Evolutionary conservation across 495 filamentous ascomycete genomes (phyloP), one percentile per base, ranked within the genome.

Genomic region (Aspergillus asperescens): DNA sequence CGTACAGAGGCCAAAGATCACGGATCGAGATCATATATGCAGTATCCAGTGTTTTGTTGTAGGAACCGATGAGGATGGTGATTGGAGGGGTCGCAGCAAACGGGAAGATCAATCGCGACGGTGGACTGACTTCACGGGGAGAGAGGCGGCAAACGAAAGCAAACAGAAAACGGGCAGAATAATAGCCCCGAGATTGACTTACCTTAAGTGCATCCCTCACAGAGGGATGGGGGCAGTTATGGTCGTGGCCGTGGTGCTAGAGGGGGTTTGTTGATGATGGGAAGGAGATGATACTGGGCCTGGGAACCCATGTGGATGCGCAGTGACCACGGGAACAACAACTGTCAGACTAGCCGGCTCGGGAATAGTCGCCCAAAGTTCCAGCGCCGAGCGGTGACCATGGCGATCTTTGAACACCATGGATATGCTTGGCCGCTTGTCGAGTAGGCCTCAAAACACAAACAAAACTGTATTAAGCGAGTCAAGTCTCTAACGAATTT

Each of bases 31-130:
- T 19, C 44, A 32, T 47, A 24, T 34, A 47, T 9, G 29, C 44
- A 47, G 29, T 35, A 24, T 42, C 22, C 18, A 9, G 29, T 22
- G 5, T 16, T n/a, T n/a, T 28, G 25, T 23, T 44, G 16, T 46
- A 59, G 56, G 49, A 60, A 61, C 63, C 59, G 20, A 19, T 16
- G 59, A 31, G 15, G 51, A 44, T 35, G 52, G 46, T 54, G 54
- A 54, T 54, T 52, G 56, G 67, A 71, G 66, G 63, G 61, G 55
- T 70, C 68, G 66, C 62, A 70, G 64, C 52, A 56, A 56, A 47
- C 55, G 54, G 59, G 54, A 38, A 50, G 50, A 44, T 59, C n/a
- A n/a, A n/a, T n/a, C 59, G 62, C 58, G 57, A 57, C 46, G 50
- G 47, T 24, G 48, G 39, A 35, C 23, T 20, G 31, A 40, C 13